A percentile compares a stretch with the other conserved stretches of the same genome.
Conservation (phyloP, 495 filamentous ascomycete genomes). For the Physcia stellaris region DNA sequence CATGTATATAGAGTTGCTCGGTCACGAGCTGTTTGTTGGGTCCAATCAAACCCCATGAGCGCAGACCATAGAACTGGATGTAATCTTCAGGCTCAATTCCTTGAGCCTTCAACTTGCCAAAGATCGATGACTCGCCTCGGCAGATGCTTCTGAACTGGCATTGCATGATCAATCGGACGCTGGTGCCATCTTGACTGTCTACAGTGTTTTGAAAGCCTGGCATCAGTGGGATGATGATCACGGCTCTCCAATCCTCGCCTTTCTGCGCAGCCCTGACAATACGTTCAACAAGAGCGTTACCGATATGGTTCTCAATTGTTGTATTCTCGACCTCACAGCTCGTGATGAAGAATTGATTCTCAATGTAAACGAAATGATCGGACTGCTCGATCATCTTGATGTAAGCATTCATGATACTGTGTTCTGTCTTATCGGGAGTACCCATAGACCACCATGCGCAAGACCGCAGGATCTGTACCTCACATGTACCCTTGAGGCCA, state of each 20-base stretch:
- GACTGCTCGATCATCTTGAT: conserved; percentile 87
- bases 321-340: conserved; percentile 79
- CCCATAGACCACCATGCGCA: conserved; percentile 86
- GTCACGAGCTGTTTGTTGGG: conserved; percentile 71
- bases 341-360: conserved; percentile 98
- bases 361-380: conserved; percentile 96
- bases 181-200: conserved; percentile 83
- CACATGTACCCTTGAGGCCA: conserved; percentile 83
- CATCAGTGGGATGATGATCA: conserved; percentile 90
- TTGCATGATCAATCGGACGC: conserved; percentile 90
- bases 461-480: conserved; percentile 89
- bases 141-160: conserved; percentile 97
- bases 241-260: conserved; percentile 84
- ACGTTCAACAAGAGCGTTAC: conserved; percentile 86
- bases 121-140: conserved; percentile 85
- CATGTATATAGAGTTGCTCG: conserved; percentile 96
- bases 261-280: conserved; percentile 75
- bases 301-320: conserved; percentile 83
- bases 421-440: conserved; percentile 65
- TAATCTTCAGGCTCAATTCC: conserved; percentile 95
- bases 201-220: conserved; percentile 97
- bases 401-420: conserved; percentile 94
- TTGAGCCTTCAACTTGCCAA: conserved; percentile 62
- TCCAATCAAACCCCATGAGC: conserved; percentile 88
- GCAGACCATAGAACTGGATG: conserved; percentile 86